Conservation (phyloP, 2,329 filamentous ascomycete genomes). For the Boeremia lycopersici region DNA sequence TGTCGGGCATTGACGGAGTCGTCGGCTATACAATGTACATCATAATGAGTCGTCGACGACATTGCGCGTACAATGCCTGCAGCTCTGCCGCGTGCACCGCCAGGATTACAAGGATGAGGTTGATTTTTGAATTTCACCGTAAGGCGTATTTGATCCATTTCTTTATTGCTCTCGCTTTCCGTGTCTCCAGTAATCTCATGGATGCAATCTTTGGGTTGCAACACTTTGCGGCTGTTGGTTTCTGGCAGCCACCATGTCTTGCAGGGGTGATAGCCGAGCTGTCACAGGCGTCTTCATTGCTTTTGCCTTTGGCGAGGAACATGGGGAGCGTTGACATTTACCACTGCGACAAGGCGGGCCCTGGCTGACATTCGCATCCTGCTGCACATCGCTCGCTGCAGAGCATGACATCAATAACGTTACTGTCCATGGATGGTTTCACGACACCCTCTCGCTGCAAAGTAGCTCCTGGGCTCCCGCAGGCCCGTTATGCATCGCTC, state of each 20-base stretch:
- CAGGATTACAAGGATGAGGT: neutral
- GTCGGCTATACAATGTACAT: slow-evolving; percentile 8
- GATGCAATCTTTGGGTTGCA: neutral
- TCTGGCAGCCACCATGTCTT: neutral
- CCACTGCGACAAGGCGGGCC: slow-evolving; percentile 21
- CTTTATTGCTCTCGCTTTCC: too few species aligned
- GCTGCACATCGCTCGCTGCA: slow-evolving; percentile 18
- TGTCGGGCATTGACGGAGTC: neutral
- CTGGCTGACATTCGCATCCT: slow-evolving; percentile 17
- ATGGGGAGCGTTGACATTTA: slow-evolving; percentile 25
- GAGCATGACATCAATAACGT: neutral
- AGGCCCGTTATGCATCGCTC: neutral
- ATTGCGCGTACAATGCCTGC: neutral
- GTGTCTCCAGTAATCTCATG: neutral
- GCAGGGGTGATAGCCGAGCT: slow-evolving; percentile 7
- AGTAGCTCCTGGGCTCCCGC: neutral
- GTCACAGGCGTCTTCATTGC: slow-evolving; percentile 11
- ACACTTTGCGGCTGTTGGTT: neutral
- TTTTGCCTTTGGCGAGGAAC: slow-evolving; percentile 19
- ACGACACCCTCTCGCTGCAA: neutral
- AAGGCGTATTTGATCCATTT: neutral
- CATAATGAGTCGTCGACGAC: slow-evolving; percentile 3
- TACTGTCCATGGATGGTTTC: neutral
- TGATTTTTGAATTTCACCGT: neutral
- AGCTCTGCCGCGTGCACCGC: slow-evolving; percentile 1